These are phyloP conservation scores for Aspergillus affinis DNA, from an alignment of 495 filamentous ascomycete genomes.

Conservation along the genomic window DNA sequence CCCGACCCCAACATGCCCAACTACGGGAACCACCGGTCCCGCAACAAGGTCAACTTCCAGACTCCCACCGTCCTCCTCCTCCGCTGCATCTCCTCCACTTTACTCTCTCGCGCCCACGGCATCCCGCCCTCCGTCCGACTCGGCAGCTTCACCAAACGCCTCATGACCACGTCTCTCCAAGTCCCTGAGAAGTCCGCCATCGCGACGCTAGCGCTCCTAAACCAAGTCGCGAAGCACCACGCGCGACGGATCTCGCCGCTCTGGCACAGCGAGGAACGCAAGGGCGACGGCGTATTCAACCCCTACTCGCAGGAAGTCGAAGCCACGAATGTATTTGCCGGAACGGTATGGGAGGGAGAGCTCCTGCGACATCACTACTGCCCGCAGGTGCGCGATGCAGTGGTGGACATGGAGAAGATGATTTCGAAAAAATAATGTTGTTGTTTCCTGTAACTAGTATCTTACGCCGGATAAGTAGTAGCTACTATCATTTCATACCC, in stretches of 20 bases:
- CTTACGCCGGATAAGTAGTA: background rate
- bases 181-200: conserved; percentile 83
- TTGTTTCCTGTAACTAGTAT: background rate
- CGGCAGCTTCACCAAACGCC: conserved; percentile 89
- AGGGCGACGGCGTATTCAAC: conserved; percentile 73
- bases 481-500: no score
- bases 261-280: conserved; percentile 88
- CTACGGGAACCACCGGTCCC: conserved; percentile 23
- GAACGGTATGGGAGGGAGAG: conserved; percentile 92
- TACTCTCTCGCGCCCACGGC: conserved; percentile 50
- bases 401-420: conserved; percentile 68
- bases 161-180: conserved; percentile 78
- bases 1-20: conserved; percentile 62
- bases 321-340: conserved; percentile 82
- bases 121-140: conserved; percentile 75
- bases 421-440: conserved; percentile 36
- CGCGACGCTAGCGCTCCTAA: conserved; percentile 72
- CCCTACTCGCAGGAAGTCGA: conserved; percentile 61
- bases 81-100: conserved; percentile 73
- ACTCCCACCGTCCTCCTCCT: conserved; percentile 89
- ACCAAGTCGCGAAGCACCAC: conserved; percentile 71
- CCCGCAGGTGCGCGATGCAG: conserved; percentile 78
- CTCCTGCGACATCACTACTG: conserved; percentile 80
- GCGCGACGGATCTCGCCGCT: conserved; percentile 65
- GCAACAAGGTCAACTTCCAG: conserved; percentile 83